Conservation (phyloP, 768 basidiomycete species). For the Leucogyrophana mollusca region DNA sequence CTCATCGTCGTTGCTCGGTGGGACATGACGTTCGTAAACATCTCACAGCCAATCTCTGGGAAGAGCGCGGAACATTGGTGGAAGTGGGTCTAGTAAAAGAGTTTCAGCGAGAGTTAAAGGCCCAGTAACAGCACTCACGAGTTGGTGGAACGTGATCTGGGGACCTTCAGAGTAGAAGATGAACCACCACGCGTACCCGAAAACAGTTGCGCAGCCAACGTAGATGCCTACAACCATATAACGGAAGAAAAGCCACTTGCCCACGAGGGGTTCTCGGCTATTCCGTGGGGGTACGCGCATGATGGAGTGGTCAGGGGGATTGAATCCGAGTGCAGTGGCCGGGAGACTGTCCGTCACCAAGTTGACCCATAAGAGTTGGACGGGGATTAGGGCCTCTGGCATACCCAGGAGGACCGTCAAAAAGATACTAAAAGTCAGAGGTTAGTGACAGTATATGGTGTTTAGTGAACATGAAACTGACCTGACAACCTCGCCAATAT, state of each 20-base stretch:
- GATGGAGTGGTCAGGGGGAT: conserved; percentile 94
- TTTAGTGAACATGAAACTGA: too few relatives aligned
- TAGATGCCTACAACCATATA: conserved; percentile 93
- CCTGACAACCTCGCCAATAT: conserved; percentile 96
- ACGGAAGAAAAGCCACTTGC: conserved; percentile 93
- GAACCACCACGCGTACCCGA: conserved; percentile 99
- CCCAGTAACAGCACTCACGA: conserved; percentile 54
- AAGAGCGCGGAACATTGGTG: conserved; percentile 84
- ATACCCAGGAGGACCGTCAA: conserved; percentile 95
- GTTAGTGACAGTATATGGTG: not conserved
- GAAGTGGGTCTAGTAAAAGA: conserved; percentile 79
- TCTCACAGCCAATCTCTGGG: conserved; percentile 90
- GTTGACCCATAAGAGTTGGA: conserved; percentile 98
- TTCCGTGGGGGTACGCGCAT: conserved; percentile 94
- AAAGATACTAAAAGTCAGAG: conserved; percentile 79
- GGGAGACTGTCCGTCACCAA: conserved; percentile 95
- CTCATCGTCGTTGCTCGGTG: conserved; percentile 93
- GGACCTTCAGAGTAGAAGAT: conserved; percentile 87
- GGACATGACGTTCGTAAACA: conserved; percentile 90
- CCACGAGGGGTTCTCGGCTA: conserved; percentile 87
- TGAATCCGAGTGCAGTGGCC: conserved; percentile 96
- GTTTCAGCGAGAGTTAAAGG: conserved; percentile 6
- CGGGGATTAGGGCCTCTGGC: conserved; percentile 98
- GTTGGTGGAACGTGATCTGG: conserved; percentile 89
- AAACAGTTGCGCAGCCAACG: conserved; percentile 93